Base-by-base conservation (phyloP, 345 rosid genomes). In the Corchorus capsularis region DNA sequence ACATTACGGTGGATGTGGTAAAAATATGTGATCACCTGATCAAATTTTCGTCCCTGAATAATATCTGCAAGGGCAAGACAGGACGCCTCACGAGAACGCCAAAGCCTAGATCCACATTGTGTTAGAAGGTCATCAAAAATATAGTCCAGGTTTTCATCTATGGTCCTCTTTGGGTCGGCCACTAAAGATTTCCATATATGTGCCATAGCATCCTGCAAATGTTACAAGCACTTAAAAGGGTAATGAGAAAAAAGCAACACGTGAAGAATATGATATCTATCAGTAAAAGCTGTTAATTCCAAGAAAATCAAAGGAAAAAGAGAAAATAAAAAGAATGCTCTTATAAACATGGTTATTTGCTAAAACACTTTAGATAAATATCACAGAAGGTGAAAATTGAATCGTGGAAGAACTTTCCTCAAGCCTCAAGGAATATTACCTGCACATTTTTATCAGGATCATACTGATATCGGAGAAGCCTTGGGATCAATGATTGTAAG, bases 371-470 rank as follows among this genome's bases (percentile, higher is more conserved):
- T n/a, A 50, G 43, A 49, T 69, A 49, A 69, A 41, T 49, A 27
- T 69, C 10, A 45, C 47, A 45, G 47, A 45, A 45, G 47, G 47
- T 45, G 6, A 45, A 45, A 62, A 60, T 32, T 34, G 43, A 62
- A 22, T n/a, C 12, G n/a, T 14, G 14, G 34, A 3, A 22, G 37
- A 62, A 47, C 34, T 61, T 16, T 73, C 43, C 45, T 46, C 7
- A 57, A 14, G 57, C 27, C 32, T 46, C 56, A 75, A 71, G 27
- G 79, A 76, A 69, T 43, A 81, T 47, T 74, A 95, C 99, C 98
- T 95, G 99, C 75, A 95, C 99, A 80, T 90, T 95, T 84, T 90
- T 95, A 76, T 93, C 99, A 57, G 99, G 99, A 84, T 95, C 99
- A 80, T 95, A 93, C 57, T 93, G 99, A 80, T 93, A 95, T 45